Percentiles rank a stretch among this genome's conserved stretches.
Evolutionary conservation across 768 basidiomycete genomes (phyloP).

Genomic region (Amanita muscaria): DNA sequence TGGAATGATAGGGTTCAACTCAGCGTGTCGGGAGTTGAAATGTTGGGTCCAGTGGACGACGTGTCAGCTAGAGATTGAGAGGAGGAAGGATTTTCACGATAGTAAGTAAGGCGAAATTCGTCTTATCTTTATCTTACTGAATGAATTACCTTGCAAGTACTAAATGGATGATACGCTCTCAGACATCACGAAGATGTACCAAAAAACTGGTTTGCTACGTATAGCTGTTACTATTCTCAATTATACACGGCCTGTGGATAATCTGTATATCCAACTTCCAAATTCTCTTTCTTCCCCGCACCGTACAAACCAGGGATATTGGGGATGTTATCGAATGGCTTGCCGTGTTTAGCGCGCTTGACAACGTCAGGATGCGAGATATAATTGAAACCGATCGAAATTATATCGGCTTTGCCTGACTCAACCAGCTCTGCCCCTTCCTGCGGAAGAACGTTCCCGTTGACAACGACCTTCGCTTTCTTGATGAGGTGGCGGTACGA

Average conservation of each 20-base stretch:
- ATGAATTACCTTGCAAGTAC: too few species aligned
- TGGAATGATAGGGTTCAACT: constrained; percentile 48
- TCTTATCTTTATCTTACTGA: too few species aligned
- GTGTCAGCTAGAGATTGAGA: constrained; percentile 12
- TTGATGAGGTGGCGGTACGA: constrained; percentile 28
- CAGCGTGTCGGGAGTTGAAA: constrained; percentile 25
- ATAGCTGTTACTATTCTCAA: too few species aligned
- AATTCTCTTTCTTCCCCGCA: constrained; percentile 17
- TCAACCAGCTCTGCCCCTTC: constrained; percentile 30
- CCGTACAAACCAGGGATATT: constrained; percentile 22
- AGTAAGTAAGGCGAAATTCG: too few species aligned
- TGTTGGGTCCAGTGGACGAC: not conserved
- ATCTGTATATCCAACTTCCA: constrained; percentile 27
- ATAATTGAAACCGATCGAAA: constrained; percentile 28
- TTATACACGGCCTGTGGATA: constrained; percentile 22
- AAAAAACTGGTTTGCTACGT: too few species aligned
- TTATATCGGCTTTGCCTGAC: constrained; percentile 26
- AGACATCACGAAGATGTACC: too few species aligned
- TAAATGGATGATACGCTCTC: too few species aligned
- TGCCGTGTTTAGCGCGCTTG: constrained; percentile 27
- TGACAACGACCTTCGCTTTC: constrained; percentile 29
- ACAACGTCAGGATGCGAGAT: constrained; percentile 34
- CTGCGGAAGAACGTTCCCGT: constrained; percentile 26
- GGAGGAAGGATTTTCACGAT: too few species aligned
- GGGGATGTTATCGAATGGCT: constrained; percentile 25